Evolutionary conservation across 2,329 filamentous ascomycete species (phyloP), one percentile per base, ranked within the genome.

Genomic region (Cytospora piceicola): DNA sequence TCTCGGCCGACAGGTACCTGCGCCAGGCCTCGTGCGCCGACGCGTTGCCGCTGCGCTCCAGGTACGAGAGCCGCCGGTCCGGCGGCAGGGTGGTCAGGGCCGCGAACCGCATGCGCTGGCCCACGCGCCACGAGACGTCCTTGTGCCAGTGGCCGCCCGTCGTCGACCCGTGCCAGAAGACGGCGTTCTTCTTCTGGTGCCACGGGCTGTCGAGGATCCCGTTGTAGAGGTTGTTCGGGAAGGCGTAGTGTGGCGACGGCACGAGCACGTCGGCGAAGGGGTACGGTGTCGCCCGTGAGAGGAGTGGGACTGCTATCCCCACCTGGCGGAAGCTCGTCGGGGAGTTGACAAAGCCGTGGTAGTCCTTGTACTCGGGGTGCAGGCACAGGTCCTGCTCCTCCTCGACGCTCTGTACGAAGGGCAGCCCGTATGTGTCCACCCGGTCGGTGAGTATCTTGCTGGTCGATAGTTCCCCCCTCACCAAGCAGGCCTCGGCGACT

Each of bases 321-420:
- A 64, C 30, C 6, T 53, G 54, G 9, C 69, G 71, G n/a, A 83
- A 77, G 0, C 80, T 79, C 2, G 77, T 72, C 0, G 83, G 83
- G 7, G 75, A 76, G 6, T 77, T 74, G 34, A 83, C 73, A 9
- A 85, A 72, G 6, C 82, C 83, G 65, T 86, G 80, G 64, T 77
- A 72, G 14, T 69, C 49, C 5, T 70, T 69, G 67, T 82, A 82
- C 29, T 83, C 78, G 0, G 78, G 75, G 54, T 85, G 79, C 0
- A 70, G 69, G 51, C 83, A 85, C 1, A 85, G 65, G 55, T 84
- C 75, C 57, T 71, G 75, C 1, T 71, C 66, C 0, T 69, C 58
- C 0, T 66, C 32, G 0, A 66, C 63, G 39, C 79, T 70, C 3
- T 70, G 71, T 7, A 82, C 73, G 51, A 82, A 82, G 0, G 77